phyloP scores from a whole-genome alignment of 73 alveolate species.

The Paramecium bursaria region DNA sequence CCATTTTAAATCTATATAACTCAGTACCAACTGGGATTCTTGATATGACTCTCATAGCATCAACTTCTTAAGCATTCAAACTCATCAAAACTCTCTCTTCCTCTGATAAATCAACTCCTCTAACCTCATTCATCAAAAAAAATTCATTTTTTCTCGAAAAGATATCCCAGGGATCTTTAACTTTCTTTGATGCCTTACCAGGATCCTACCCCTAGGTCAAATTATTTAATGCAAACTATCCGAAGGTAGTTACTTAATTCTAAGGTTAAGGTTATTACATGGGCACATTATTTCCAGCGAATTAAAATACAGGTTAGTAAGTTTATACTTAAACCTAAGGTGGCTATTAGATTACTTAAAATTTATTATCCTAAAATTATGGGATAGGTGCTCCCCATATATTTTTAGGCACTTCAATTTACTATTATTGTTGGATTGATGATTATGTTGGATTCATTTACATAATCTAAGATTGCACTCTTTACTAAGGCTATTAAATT shows the following conservation, averaged over 20 bases:
- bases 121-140: slow-evolving; percentile 67
- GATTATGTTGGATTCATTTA: too few relatives aligned
- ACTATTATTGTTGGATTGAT: slow-evolving; percentile 9
- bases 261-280: not conserved
- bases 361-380: slow-evolving; percentile 42
- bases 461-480: too few relatives aligned
- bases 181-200: slow-evolving; percentile 9
- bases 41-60: slow-evolving; percentile 80
- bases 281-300: not conserved
- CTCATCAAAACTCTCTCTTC: slow-evolving; percentile 90
- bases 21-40: slow-evolving; percentile 87
- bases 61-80: slow-evolving; percentile 81
- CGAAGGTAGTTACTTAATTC: slow-evolving; percentile 1
- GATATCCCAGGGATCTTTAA: slow-evolving; percentile 60
- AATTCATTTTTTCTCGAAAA: slow-evolving; percentile 79
- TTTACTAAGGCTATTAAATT: too few relatives aligned
- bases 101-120: slow-evolving; percentile 83
- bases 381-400: slow-evolving; percentile 58
- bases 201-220: slow-evolving; percentile 16
- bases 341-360: not conserved
- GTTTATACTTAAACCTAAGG: too few relatives aligned
- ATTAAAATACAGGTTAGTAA: too few relatives aligned
- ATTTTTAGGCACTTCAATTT: slow-evolving; percentile 24
- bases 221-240: slow-evolving; percentile 47
- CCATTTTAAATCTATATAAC: slow-evolving; percentile 86